These are phyloP conservation scores for Auriscalpium vulgare DNA, from an alignment of 768 basidiomycete genomes.

Conservation along the genomic window DNA sequence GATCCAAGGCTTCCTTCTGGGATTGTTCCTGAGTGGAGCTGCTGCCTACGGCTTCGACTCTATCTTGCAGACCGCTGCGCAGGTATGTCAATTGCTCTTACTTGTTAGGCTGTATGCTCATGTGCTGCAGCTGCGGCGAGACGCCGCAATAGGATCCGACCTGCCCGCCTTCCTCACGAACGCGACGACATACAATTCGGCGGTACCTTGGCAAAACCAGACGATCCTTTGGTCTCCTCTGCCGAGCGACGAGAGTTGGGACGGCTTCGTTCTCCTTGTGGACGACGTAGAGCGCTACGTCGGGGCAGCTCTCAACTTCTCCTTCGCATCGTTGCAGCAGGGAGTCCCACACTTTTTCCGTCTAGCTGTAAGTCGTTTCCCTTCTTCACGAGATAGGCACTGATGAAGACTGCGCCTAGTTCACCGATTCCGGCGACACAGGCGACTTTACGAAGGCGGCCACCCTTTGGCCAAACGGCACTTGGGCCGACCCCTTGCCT, in stretches of 20 bases:
- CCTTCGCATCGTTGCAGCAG: constrained; percentile 52
- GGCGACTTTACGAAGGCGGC: constrained; percentile 83
- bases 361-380: constrained; percentile 47
- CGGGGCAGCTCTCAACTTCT: constrained; percentile 65
- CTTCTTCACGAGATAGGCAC: not conserved
- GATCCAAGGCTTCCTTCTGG: constrained; percentile 75
- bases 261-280: constrained; percentile 72
- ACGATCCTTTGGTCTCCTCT: constrained; percentile 28
- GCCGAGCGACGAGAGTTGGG: constrained; percentile 41
- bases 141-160: constrained; percentile 61
- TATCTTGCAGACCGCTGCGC: constrained; percentile 66
- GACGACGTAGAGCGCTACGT: constrained; percentile 79
- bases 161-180: constrained; percentile 71
- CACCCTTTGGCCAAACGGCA: constrained; percentile 69
- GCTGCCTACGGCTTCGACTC: constrained; percentile 77
- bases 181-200: constrained; percentile 54
- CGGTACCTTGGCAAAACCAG: constrained; percentile 36
- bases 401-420: constrained; percentile 27
- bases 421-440: constrained; percentile 32
- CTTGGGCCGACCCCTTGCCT: constrained; percentile 65
- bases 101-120: not conserved
- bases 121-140: constrained; percentile 52
- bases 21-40: constrained; percentile 73
- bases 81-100: constrained; percentile 35
- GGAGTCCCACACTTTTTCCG: constrained; percentile 71